phyloP scores from a whole-genome alignment of 2,329 filamentous ascomycete genomes.

The Coleophoma crateriformis region DNA sequence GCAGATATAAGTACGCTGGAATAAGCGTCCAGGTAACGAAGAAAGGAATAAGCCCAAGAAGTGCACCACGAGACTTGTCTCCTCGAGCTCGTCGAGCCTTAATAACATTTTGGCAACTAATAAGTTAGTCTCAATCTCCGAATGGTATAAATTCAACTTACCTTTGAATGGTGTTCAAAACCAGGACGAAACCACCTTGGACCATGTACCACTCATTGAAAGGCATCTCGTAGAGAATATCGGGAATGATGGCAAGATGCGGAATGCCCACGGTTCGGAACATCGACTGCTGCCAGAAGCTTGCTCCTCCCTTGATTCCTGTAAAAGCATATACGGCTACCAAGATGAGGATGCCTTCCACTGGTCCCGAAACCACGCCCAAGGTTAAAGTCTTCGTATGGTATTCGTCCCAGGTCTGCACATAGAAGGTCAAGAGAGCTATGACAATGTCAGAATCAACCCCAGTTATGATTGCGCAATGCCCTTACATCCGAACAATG shows the following conservation, averaged over 20 bases:
- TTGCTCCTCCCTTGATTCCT: slow-evolving; percentile 77
- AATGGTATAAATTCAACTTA: slow-evolving; percentile 19
- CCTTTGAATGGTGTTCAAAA: slow-evolving; percentile 78
- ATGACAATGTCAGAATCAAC: slow-evolving; percentile 6
- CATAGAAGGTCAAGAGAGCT: slow-evolving; percentile 93
- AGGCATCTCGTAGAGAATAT: slow-evolving; percentile 68
- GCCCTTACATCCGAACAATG: slow-evolving; percentile 71
- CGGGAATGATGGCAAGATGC: slow-evolving; percentile 57
- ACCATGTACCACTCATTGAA: slow-evolving; percentile 93
- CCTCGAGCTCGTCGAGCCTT: slow-evolving; percentile 68
- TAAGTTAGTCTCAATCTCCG: slow-evolving; percentile 7
- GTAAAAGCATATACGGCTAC: slow-evolving; percentile 79
- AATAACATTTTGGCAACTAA: slow-evolving; percentile 75
- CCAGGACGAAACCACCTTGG: slow-evolving; percentile 74
- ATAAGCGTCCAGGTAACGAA: slow-evolving; percentile 73
- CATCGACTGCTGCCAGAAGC: slow-evolving; percentile 85
- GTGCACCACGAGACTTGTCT: slow-evolving; percentile 65
- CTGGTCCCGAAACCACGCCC: slow-evolving; percentile 86
- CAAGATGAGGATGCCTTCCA: slow-evolving; percentile 87
- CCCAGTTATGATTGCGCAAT: not conserved
- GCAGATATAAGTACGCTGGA: slow-evolving; percentile 73
- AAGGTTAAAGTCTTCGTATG: slow-evolving; percentile 94
- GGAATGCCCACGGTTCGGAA: slow-evolving; percentile 72
- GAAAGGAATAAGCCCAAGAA: slow-evolving; percentile 81
- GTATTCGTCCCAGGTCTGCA: slow-evolving; percentile 99